These are phyloP conservation scores for Serpula lacrymans DNA, from an alignment of 768 basidiomycete genomes.

Conservation along the genomic window DNA sequence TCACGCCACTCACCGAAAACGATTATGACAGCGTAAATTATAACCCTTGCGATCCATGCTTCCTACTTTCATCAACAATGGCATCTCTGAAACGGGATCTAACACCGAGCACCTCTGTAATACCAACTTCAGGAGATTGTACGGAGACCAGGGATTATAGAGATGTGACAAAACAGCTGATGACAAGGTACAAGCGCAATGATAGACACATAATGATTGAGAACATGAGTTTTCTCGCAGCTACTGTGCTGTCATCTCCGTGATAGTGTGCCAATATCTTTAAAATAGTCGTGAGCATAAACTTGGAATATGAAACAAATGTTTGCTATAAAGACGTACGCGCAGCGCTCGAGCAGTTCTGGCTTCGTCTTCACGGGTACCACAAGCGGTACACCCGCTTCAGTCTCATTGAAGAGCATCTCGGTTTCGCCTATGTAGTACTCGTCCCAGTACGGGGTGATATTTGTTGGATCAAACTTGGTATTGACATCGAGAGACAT, in stretches of 20 bases:
- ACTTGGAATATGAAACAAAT: background rate
- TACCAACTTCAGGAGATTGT: too few relatives aligned
- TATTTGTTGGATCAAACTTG: constrained; percentile 10
- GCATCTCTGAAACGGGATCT: too few relatives aligned
- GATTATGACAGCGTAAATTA: too few relatives aligned
- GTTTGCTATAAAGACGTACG: constrained; percentile 3
- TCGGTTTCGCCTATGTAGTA: constrained; percentile 6
- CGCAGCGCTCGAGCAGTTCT: constrained; percentile 7
- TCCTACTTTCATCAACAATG: too few relatives aligned
- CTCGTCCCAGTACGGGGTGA: constrained; percentile 34
- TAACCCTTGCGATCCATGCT: too few relatives aligned
- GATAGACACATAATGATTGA: background rate
- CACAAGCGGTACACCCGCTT: background rate
- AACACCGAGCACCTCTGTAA: too few relatives aligned
- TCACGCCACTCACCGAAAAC: too few relatives aligned
- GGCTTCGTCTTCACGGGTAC: constrained; percentile 2
- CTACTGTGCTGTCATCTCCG: constrained; percentile 3
- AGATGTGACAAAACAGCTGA: too few relatives aligned
- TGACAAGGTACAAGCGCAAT: too few relatives aligned
- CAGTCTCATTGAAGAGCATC: constrained; percentile 8
- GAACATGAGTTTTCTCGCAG: background rate
- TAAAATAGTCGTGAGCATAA: background rate
- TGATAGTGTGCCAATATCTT: constrained; percentile 5
- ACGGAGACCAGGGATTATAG: too few relatives aligned
- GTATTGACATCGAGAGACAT: constrained; percentile 20